Evolutionary conservation across 2,329 filamentous ascomycete species (phyloP), one percentile per base, ranked within the genome.

Genomic region (Pleoardoris graminearum): DNA sequence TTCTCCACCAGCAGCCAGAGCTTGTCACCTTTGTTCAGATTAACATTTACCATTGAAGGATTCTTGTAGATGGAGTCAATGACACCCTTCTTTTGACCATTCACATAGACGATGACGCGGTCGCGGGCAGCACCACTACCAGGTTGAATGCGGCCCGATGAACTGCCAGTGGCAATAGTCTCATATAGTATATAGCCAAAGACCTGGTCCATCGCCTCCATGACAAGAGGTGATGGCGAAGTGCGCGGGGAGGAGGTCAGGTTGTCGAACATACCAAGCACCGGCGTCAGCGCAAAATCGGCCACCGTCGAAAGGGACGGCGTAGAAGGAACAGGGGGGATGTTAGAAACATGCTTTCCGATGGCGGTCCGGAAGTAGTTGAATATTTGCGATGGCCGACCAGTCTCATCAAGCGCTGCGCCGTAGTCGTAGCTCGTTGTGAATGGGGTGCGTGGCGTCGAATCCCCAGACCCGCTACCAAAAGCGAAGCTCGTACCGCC

Each of bases 391-490:
- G 73, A 79, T 0, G 74, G 72, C 1, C 79, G 71, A 2, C 79
- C 79, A 39, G 73, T 79, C 62, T 82, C 79, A 43, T 80, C 78
- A 3, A 81, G 66, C 1, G 79, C 76, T 0, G 79, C 69, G 19
- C 77, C 78, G 46, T 81, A 81, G 59, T 82, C 79, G 55, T 81
- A 82, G 53, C 76, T 79, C 2, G 77, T 76, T 0, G 75, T 79
- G 46, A 79, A 74, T 16, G 68, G 68, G 7, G 70, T 72, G 17
- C 73, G 70, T 6, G 64, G 63, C 47, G 76, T 73, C 38, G 68
- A 67, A 71, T 75, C 79, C 7, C 77, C 63, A 2, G 74, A 76
- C 8, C 79, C 79, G 58, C 76, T 79, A 21, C 75, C 66, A 54
- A 80, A 78, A 0, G 71, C 79, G 54, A 76, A 81, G 52, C 80